phyloP scores from a whole-genome alignment of 495 filamentous ascomycete genomes.

The Lineolata rhizophorae region DNA sequence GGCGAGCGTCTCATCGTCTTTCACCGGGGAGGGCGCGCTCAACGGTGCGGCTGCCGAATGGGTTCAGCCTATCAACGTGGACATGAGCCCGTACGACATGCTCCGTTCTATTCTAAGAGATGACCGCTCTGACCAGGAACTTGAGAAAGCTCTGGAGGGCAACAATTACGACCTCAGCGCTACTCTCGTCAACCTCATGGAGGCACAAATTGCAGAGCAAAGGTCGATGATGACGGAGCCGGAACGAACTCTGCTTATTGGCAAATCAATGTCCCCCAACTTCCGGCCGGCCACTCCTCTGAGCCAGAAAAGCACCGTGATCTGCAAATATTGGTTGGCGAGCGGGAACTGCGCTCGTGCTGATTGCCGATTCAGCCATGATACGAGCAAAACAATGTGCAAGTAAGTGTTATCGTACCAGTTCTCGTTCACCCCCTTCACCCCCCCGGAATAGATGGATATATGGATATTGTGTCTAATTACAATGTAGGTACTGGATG shows the following conservation, averaged over 20 bases:
- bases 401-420: slow-evolving; percentile 43
- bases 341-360: slow-evolving; percentile 82
- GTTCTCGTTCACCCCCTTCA: no score
- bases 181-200: slow-evolving; percentile 72
- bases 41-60: slow-evolving; percentile 64
- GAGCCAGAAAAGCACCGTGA: slow-evolving; percentile 42
- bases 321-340: slow-evolving; percentile 91
- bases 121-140: slow-evolving; percentile 76
- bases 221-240: slow-evolving; percentile 6
- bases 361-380: slow-evolving; percentile 94
- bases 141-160: slow-evolving; percentile 66
- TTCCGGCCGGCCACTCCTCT: slow-evolving; percentile 55
- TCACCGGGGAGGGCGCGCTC: slow-evolving; percentile 30
- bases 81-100: slow-evolving; percentile 98
- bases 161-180: slow-evolving; percentile 86
- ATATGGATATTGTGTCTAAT: slow-evolving; percentile 13
- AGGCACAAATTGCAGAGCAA: slow-evolving; percentile 19
- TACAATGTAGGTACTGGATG: slow-evolving; percentile 62
- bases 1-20: slow-evolving; percentile 51
- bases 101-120: slow-evolving; percentile 84
- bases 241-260: slow-evolving; percentile 41
- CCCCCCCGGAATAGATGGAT: no score
- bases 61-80: slow-evolving; percentile 47
- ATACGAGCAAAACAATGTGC: slow-evolving; percentile 88
- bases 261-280: slow-evolving; percentile 70